phyloP scores from a whole-genome alignment of 257 asterid species.

The Fraxinus excelsior region DNA sequence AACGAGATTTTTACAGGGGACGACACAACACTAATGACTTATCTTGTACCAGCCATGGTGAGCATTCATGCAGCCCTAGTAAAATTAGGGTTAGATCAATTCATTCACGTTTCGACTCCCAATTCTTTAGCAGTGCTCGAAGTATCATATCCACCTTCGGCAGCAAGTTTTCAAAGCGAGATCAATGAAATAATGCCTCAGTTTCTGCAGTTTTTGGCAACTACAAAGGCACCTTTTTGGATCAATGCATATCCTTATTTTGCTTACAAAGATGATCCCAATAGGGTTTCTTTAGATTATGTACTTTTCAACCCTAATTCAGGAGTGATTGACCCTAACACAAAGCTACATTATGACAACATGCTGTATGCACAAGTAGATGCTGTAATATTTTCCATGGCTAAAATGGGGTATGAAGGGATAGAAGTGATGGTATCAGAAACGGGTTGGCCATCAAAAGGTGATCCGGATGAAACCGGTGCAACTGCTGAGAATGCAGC shows the following conservation, averaged over 20 bases:
- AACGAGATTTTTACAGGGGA: constrained; percentile 43
- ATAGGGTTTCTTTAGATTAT: constrained; percentile 36
- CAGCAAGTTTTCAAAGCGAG: constrained; percentile 31
- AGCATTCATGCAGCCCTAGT: constrained; percentile 40
- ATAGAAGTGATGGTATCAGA: constrained; percentile 44
- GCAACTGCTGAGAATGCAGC: constrained; percentile 43
- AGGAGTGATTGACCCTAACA: constrained; percentile 44
- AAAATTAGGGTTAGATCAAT: constrained; percentile 30
- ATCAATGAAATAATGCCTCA: constrained; percentile 34
- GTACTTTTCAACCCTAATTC: constrained; percentile 35
- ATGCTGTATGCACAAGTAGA: constrained; percentile 56
- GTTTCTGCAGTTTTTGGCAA: constrained; percentile 33
- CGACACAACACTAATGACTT: constrained; percentile 24
- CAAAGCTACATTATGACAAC: constrained; percentile 39
- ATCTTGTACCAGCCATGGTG: constrained; percentile 43
- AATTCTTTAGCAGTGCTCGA: constrained; percentile 37
- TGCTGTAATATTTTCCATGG: constrained; percentile 41
- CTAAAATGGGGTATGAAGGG: constrained; percentile 36
- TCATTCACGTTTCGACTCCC: constrained; percentile 41
- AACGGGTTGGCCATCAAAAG: constrained; percentile 56
- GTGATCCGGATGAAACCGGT: constrained; percentile 39
- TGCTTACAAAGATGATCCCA: constrained; percentile 42
- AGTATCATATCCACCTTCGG: constrained; percentile 46
- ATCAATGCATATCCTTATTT: constrained; percentile 52
- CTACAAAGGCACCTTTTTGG: constrained; percentile 43